These are phyloP conservation scores for Candida nanaspora DNA, from an alignment of 805 yeast species.

Conservation along the genomic window DNA sequence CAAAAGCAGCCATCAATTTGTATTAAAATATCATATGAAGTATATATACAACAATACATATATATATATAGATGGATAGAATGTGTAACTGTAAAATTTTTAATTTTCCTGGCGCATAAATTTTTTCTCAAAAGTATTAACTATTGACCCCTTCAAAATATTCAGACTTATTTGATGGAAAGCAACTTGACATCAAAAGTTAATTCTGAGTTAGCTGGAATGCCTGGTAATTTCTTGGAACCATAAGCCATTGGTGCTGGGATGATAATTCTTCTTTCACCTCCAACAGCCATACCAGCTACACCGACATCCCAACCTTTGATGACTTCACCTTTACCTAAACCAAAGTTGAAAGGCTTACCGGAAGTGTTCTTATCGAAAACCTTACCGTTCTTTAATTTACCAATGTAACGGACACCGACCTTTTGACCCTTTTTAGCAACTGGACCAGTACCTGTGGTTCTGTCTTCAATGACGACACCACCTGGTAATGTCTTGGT, in stretches of 20 bases:
- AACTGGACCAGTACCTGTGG: conserved; percentile 76
- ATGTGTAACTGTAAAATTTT: too few species aligned
- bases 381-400: conserved; percentile 91
- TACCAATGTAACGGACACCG: conserved; percentile 96
- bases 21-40: too few species aligned
- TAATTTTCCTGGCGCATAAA: too few species aligned
- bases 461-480: conserved; percentile 87
- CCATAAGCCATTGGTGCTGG: conserved; percentile 98
- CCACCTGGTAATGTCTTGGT: conserved; percentile 88
- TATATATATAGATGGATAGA: too few species aligned
- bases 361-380: conserved; percentile 97
- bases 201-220: conserved; percentile 95
- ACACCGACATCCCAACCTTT: conserved; percentile 99
- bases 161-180: conserved; percentile 57
- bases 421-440: conserved; percentile 88
- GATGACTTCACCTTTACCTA: conserved; percentile 98
- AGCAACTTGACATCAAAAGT: conserved; percentile 94
- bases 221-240: conserved; percentile 87
- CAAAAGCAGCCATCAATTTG: too few species aligned
- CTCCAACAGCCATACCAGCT: conserved; percentile 97
- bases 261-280: conserved; percentile 95
- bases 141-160: too few species aligned
- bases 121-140: too few species aligned
- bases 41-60: too few species aligned
- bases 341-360: conserved; percentile 84